Evolutionary conservation across 108 stramenopile genomes (phyloP).

Genomic region (Seminavis robusta): DNA sequence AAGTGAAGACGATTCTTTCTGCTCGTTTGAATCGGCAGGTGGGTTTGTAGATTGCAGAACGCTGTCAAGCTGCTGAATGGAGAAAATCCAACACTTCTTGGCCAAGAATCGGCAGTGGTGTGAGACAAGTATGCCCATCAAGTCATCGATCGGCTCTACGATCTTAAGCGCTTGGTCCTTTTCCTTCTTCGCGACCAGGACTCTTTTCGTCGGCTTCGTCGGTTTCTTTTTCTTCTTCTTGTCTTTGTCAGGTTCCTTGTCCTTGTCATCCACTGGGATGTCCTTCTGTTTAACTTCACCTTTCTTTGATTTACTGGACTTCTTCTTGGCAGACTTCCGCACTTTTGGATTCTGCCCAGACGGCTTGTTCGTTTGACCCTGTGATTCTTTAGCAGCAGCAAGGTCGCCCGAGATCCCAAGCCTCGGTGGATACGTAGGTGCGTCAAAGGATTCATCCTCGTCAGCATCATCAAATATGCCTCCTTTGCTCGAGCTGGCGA

Average conservation of each 20-base stretch:
- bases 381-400: too few species aligned
- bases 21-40: background rate
- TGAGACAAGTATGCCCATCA: slow-evolving; percentile 20
- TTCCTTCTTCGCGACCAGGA: slow-evolving; percentile 23
- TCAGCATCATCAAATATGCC: slow-evolving; percentile 28
- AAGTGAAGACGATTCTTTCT: background rate
- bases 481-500: too few species aligned
- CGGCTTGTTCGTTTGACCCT: too few species aligned
- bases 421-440: too few species aligned
- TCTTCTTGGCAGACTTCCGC: too few species aligned
- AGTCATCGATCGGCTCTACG: slow-evolving; percentile 23
- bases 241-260: too few species aligned
- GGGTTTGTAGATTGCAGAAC: slow-evolving; percentile 5
- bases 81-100: slow-evolving; percentile 38
- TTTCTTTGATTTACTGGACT: too few species aligned
- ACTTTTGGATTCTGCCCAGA: too few species aligned
- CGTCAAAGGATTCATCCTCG: slow-evolving; percentile 22
- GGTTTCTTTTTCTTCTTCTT: background rate
- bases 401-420: too few species aligned
- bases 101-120: slow-evolving; percentile 35
- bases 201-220: slow-evolving; percentile 14
- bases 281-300: too few species aligned
- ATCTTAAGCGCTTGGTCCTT: slow-evolving; percentile 14
- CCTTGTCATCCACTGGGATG: too few species aligned
- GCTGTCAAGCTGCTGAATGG: slow-evolving; percentile 30